Base-by-base conservation (phyloP, 768 basidiomycete genomes). In the Tephrocybe sp. region DNA sequence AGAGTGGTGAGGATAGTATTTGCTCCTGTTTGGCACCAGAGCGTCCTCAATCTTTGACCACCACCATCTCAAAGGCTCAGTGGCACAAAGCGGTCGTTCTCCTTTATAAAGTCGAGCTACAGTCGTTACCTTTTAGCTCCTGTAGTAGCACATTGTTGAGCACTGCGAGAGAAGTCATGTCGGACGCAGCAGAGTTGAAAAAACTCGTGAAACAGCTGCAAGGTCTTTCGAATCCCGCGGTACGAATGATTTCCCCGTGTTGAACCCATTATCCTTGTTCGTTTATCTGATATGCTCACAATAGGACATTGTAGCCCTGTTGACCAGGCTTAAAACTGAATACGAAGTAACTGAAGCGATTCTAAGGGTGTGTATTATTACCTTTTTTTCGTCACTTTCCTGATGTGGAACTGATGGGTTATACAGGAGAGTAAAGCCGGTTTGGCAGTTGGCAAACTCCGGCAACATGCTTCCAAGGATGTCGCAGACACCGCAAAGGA, bases 341-440 rank as follows among this genome's bases (percentile, higher is more conserved):
- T 81, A 75, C 51, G 72, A 78, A 62, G 84, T 90, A 55, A 88
- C 81, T 61, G 89, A 90, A 74, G 69, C 79, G 15, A 69, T 90
- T 18, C 73, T 91, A 48, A 83, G 89, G 77, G 89, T 90, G 69
- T 61, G 86, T 78, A 63, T 65, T 15, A 50, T 65, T 40, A 8
- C 11, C 28, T 61, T 42, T 18, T 33, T 30, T 55, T 51, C 50
- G 36, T 44, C n/a, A 37, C 28, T 36, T 55, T 58, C 55, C 57
- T 58, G 50, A 53, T 67, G 62, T 58, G 48, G 55, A 63, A 59
- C 54, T 57, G 54, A 58, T 54, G 46, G 50, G 43, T 44, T 23
- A 28, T 56, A 24, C 61, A 95, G 93, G 93, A 95, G 70, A 94
- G 91, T 68, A 94, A 89, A 68, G 88, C 86, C 3, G 93, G 93